Evolutionary conservation across 2,329 filamentous ascomycete species (phyloP), one percentile per base, ranked within the genome.

Genomic region (Aspergillus japonicus): DNA sequence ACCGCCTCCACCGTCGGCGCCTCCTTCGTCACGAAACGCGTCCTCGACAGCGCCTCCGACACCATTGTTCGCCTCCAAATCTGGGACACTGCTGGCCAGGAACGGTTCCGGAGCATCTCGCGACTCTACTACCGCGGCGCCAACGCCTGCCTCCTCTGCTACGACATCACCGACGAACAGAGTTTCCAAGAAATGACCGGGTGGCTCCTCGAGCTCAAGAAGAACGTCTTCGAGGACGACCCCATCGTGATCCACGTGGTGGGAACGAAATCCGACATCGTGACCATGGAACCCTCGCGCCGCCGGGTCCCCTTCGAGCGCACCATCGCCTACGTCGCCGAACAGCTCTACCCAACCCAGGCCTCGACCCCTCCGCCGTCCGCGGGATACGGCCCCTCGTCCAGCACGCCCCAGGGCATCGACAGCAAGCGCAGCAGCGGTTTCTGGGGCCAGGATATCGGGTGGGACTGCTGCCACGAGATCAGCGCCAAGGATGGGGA

Each of bases 381-480:
- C 1, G 86, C 87, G 8, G 68, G 82, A 76, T 23, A 77, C 49
- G 65, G 64, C n/a, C 63, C 57, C n/a, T 57, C 35, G 47, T 62
- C 63, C 6, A 61, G 61, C 33, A 69, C 70, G 6, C 35, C 74
- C 2, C 68, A 71, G 53, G 77, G 74, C 47, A 68, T 74, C 0
- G 78, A 78, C 64, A 80, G 75, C 66, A 80, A 80, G 60, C 78
- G 77, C 61, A 77, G 77, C 69, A 79, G 72, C 64, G 80, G 68
- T 54, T 81, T 75, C 77, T 97, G 93, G 93, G 92, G 89, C 23
- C 91, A 95, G 74, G 93, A 97, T 72, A 87, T 92, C 5, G 92
- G 93, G 55, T 98, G 94, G 93, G 93, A 97, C 71, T 96, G 92
- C 64, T 98, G 94, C 75, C 95, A 98, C 76, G 95, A 99, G 79